Conservation (phyloP, 768 basidiomycete genomes). For the Punctularia strigosozonata region DNA sequence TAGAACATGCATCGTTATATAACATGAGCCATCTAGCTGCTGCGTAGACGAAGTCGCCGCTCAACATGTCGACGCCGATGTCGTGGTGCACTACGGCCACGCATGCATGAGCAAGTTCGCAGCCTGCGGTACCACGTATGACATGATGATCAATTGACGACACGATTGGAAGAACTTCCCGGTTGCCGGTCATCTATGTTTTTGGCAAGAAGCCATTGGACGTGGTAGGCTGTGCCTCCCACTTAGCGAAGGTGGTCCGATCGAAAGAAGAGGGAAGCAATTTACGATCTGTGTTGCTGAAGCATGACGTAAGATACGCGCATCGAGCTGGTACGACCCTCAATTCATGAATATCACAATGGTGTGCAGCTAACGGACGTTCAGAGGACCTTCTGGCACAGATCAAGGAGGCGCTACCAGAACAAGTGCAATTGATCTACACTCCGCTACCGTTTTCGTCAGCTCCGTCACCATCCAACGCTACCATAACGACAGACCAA, state of each 20-base stretch:
- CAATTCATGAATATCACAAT: background rate
- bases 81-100: constrained; percentile 91
- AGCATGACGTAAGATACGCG: constrained; percentile 70
- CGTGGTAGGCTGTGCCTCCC: constrained; percentile 32
- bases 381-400: constrained; percentile 22
- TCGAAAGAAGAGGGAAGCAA: constrained; percentile 1
- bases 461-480: constrained; percentile 6
- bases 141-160: background rate
- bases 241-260: constrained; percentile 25
- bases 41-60: constrained; percentile 96
- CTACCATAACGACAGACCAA: background rate
- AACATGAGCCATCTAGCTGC: constrained; percentile 43
- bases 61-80: constrained; percentile 86
- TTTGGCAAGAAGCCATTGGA: constrained; percentile 71
- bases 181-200: constrained; percentile 83
- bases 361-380: background rate
- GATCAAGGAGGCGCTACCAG: constrained; percentile 17
- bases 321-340: constrained; percentile 55
- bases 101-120: constrained; percentile 89
- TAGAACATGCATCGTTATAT: background rate
- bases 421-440: constrained; percentile 23
- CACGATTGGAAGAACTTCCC: constrained; percentile 56
- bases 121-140: background rate
- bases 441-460: constrained; percentile 17
- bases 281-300: constrained; percentile 35